Base-by-base conservation (phyloP, 352 stramenopile genomes). In the Phytophthora quininea region DNA sequence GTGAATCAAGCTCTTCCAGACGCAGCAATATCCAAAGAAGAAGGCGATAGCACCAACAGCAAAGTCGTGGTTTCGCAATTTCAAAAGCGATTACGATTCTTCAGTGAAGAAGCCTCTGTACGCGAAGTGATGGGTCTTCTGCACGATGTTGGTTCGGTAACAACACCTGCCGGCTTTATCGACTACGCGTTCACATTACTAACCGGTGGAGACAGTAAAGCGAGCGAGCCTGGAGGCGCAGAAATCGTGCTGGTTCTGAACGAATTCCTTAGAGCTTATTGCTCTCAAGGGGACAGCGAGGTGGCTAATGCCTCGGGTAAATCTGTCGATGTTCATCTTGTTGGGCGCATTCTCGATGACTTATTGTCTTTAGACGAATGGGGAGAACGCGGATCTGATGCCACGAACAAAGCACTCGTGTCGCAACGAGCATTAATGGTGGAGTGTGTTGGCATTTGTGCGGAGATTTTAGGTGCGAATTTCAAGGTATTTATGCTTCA, bases 331-430 rank as follows among this genome's bases (percentile, higher is more conserved):
- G 59, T 93, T 4, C 79, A 93, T 48, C 69, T 93, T 6, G 74
- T 92, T 30, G 88, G 85, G 3, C 86, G 86, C 14, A 67, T 95
- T 42, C 58, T 95, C n/a, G 86, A 95, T 33, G 84, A 93, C 51
- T 60, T 96, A 7, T 69, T 95, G 11, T 58, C 55, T 29, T 62
- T 92, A 5, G 64, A 84, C 3, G 63, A 54, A 30, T 91, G 84
- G 82, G 62, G 66, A 40, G 70, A 84, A 33, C 64, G 73, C 32
- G 43, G 19, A 19, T 50, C 32, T 9, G 27, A 27, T 32, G 42
- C 43, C 5, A 64, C 38, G 0, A 72, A 47, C 27, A 69, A 67
- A 64, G 37, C 49, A 6, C 32, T 65, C 46, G 68, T 85, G 30
- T 80, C 71, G 12, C 75, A 88, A 58, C 73, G 75, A 58, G 80